Conservation (phyloP, 2,329 filamentous ascomycete species). For the Neurospora crassa region DNA sequence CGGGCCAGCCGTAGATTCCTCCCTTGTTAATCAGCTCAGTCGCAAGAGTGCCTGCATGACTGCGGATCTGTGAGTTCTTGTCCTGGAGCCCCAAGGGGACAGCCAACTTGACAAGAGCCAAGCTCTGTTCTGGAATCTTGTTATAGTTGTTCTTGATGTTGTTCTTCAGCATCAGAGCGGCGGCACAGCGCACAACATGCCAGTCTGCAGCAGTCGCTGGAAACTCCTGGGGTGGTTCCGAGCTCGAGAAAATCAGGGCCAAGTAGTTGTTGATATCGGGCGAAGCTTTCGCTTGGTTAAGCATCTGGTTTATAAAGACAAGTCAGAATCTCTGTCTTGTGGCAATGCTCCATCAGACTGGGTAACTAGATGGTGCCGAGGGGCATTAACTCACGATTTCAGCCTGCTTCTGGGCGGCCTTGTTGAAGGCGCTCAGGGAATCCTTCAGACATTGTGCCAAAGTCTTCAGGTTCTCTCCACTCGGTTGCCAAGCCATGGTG, state of each 20-base stretch:
- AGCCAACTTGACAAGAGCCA: constrained; percentile 69
- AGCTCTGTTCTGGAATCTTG: constrained; percentile 61
- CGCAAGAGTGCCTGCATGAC: constrained; percentile 84
- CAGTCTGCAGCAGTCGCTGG: constrained; percentile 52
- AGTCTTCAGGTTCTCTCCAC: constrained; percentile 78
- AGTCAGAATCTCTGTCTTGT: constrained; percentile 18
- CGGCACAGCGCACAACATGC: constrained; percentile 72
- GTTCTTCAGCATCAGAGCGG: constrained; percentile 93
- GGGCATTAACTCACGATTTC: constrained; percentile 56
- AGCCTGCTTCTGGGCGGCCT: constrained; percentile 74
- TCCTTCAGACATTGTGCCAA: constrained; percentile 83
- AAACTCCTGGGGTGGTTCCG: constrained; percentile 51
- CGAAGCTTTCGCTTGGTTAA: constrained; percentile 75
- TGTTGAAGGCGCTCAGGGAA: constrained; percentile 78
- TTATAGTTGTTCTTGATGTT: constrained; percentile 71
- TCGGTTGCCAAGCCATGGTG: constrained; percentile 73
- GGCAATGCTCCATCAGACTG: constrained; percentile 4
- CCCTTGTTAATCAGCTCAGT: constrained; percentile 82
- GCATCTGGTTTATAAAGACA: constrained; percentile 55
- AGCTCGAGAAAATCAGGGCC: constrained; percentile 75
- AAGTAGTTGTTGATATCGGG: constrained; percentile 98
- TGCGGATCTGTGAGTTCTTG: constrained; percentile 70
- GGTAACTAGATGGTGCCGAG: constrained; percentile 8
- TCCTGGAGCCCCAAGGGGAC: constrained; percentile 76
- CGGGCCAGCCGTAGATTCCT: constrained; percentile 83